phyloP scores from a whole-genome alignment of 2,329 filamentous ascomycete genomes.

The Curvularia hawaiiensis region DNA sequence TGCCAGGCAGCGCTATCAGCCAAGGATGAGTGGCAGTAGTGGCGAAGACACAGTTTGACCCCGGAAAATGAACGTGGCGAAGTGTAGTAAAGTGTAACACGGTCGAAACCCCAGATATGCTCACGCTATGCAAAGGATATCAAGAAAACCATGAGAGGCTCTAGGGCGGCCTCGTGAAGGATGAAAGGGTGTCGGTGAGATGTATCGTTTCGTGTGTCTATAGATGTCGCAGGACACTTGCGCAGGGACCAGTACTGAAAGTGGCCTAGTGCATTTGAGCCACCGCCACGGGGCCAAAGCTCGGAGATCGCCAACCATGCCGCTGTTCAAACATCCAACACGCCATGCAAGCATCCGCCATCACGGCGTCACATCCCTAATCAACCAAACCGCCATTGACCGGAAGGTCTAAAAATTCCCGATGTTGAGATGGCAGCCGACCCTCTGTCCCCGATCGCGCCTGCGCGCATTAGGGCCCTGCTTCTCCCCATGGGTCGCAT shows the following conservation, averaged over 20 bases:
- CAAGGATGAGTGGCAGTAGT: slow-evolving; percentile 37
- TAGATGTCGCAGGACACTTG: slow-evolving; percentile 13
- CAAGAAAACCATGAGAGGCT: slow-evolving; percentile 13
- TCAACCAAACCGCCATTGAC: slow-evolving; percentile 21
- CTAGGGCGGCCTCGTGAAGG: slow-evolving; percentile 6
- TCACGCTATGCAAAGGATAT: slow-evolving; percentile 38
- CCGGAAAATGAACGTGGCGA: slow-evolving; percentile 27
- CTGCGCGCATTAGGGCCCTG: slow-evolving; percentile 86
- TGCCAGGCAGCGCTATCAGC: slow-evolving; percentile 5
- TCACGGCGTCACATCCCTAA: slow-evolving; percentile 13
- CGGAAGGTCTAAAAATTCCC: slow-evolving; percentile 31
- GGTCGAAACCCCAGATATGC: slow-evolving; percentile 28
- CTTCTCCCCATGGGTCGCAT: slow-evolving; percentile 87
- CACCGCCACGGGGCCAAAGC: slow-evolving; percentile 32
- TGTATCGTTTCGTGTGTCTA: slow-evolving; percentile 12
- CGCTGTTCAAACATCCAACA: slow-evolving; percentile 29
- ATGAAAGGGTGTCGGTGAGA: slow-evolving; percentile 13
- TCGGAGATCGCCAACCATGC: slow-evolving; percentile 23
- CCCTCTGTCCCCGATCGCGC: slow-evolving; percentile 81
- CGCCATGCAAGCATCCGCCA: slow-evolving; percentile 28
- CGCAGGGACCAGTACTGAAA: slow-evolving; percentile 16
- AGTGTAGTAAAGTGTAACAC: slow-evolving; percentile 12
- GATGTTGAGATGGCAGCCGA: slow-evolving; percentile 80
- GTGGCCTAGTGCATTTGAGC: slow-evolving; percentile 17
- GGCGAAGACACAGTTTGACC: slow-evolving; percentile 30